phyloP scores from a whole-genome alignment of 129 eudicot species.

The Logfia minima region DNA sequence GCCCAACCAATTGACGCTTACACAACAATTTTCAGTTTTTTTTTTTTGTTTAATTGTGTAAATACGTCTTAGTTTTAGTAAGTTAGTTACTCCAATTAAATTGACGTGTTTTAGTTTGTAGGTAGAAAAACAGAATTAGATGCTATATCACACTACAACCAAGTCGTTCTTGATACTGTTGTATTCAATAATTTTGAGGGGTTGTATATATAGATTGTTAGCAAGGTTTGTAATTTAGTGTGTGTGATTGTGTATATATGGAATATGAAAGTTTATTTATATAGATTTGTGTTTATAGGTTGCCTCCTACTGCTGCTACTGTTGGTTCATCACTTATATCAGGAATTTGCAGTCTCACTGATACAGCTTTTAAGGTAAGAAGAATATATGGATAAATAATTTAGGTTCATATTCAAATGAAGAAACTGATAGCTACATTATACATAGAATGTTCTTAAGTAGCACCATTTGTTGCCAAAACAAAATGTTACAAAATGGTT shows the following conservation, averaged over 20 bases:
- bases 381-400: not conserved
- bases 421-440: not conserved
- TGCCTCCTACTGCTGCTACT: constrained; percentile 98
- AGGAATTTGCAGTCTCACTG: constrained; percentile 93
- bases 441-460: not conserved
- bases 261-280: not conserved
- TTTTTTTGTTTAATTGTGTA: not conserved
- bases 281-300: constrained; percentile 40
- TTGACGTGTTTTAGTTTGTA: constrained; percentile 19
- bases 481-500: not conserved
- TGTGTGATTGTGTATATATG: not conserved
- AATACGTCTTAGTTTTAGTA: not conserved
- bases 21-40: not conserved
- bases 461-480: not conserved
- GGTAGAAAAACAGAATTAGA: constrained; percentile 81
- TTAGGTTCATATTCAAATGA: not conserved
- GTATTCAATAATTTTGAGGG: constrained; percentile 95
- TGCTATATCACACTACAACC: constrained; percentile 68
- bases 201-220: constrained; percentile 27
- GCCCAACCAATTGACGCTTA: no score
- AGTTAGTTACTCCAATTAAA: not conserved
- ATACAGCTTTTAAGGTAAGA: constrained; percentile 78
- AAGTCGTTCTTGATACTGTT: constrained; percentile 96
- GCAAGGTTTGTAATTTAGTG: not conserved
- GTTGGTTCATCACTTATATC: constrained; percentile 88